Percentiles rank a stretch among this genome's conserved stretches.
Evolutionary conservation across 2,329 filamentous ascomycete genomes (phyloP).

Genomic region (Graphilbum sp.): DNA sequence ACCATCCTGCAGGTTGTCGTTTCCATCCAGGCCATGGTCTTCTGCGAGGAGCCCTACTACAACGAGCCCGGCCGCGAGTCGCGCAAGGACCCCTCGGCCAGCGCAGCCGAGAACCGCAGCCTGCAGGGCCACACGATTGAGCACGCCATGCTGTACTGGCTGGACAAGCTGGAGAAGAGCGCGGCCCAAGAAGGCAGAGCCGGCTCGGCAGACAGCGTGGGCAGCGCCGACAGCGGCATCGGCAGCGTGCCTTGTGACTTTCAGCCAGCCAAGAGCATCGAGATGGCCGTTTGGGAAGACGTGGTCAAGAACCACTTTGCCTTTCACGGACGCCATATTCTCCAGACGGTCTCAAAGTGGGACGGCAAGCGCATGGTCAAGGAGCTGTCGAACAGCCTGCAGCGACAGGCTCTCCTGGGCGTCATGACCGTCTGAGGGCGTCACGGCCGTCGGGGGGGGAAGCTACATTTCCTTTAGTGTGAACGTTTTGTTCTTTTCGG

Average conservation of each 20-base stretch:
- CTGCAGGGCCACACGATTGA: constrained; percentile 14
- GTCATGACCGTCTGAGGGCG: constrained; percentile 15
- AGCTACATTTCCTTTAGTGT: too few species aligned
- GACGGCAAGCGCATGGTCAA: constrained; percentile 1
- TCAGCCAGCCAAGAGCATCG: too few species aligned
- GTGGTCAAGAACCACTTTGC: constrained; percentile 13
- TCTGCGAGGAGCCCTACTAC: constrained; percentile 34
- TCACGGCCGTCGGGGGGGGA: too few species aligned
- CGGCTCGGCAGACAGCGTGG: too few species aligned
- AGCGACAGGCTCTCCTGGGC: not conserved
- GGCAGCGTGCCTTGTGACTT: too few species aligned
- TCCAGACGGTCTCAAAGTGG: constrained; percentile 8
- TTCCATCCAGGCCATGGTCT: constrained; percentile 41
- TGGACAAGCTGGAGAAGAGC: constrained; percentile 7
- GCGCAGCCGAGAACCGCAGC: constrained; percentile 15
- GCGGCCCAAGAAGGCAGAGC: too few species aligned
- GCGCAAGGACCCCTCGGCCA: constrained; percentile 4
- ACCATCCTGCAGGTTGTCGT: constrained; percentile 35
- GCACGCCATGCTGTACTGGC: constrained; percentile 16
- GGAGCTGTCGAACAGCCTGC: not conserved
- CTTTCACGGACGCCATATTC: constrained; percentile 7
- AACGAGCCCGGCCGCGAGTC: constrained; percentile 32
- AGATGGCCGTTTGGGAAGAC: constrained; percentile 12
- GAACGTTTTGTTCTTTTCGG: too few species aligned
- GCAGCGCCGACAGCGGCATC: too few species aligned